Evolutionary conservation across 441 rosid species (phyloP).

Genomic region (Cnidoscolus chayamansa): DNA sequence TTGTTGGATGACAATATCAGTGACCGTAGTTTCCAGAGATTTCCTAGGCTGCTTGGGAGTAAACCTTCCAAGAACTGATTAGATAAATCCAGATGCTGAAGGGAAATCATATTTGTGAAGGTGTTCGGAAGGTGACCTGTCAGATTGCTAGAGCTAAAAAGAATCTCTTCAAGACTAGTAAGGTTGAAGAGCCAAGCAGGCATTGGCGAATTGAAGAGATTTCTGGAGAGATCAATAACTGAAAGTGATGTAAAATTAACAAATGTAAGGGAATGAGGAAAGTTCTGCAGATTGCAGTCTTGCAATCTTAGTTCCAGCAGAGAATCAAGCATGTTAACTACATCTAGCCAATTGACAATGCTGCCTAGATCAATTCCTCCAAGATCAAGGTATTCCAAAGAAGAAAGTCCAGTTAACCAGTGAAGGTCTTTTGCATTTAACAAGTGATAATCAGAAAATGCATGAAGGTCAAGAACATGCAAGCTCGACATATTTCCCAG

Average conservation of each 20-base stretch:
- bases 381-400: constrained; percentile 24
- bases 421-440: background rate
- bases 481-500: constrained; percentile 34
- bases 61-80: constrained; percentile 1
- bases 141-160: constrained; percentile 6
- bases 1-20: constrained; percentile 9
- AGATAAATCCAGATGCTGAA: constrained; percentile 18
- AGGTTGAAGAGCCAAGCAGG: constrained; percentile 19
- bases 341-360: background rate
- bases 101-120: constrained; percentile 13
- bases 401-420: constrained; percentile 26
- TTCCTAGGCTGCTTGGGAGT: constrained; percentile 12
- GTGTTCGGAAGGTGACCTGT: constrained; percentile 6
- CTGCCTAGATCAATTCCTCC: constrained; percentile 19
- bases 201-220: constrained; percentile 13
- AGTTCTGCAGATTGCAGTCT: constrained; percentile 25
- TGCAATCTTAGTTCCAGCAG: constrained; percentile 31
- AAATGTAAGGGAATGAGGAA: constrained; percentile 5
- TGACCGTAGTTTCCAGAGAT: constrained; percentile 12
- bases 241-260: constrained; percentile 24
- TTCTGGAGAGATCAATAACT: constrained; percentile 23
- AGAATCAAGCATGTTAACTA: constrained; percentile 34
- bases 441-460: background rate
- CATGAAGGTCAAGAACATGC: constrained; percentile 28
- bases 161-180: constrained; percentile 2